Conservation (phyloP, 345 rosid species). For the Hypericum perforatum region DNA sequence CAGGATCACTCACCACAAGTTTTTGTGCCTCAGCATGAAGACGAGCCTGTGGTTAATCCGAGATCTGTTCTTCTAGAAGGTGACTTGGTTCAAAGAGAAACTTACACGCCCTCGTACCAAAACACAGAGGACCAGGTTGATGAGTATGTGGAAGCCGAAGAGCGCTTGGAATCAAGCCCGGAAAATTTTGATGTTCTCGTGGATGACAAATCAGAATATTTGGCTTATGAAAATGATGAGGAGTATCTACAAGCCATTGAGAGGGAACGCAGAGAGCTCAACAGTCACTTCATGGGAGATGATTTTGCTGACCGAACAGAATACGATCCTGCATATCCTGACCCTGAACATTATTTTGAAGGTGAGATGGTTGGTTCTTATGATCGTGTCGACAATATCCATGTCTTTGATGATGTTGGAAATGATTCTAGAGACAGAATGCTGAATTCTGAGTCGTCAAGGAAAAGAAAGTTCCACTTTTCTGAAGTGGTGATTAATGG, state of each 20-base stretch:
- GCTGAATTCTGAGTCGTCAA: constrained; percentile 16
- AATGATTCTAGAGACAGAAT: constrained; percentile 18
- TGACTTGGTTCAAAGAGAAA: neutral
- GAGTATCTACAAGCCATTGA: constrained; percentile 19
- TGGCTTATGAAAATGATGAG: constrained; percentile 17
- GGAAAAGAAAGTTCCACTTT: constrained; percentile 24
- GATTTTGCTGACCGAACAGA: constrained; percentile 24
- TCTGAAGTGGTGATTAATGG: constrained; percentile 6
- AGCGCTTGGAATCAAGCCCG: constrained; percentile 78
- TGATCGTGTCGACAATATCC: constrained; percentile 17
- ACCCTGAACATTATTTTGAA: constrained; percentile 15
- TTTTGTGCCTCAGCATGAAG: neutral
- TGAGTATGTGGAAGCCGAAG: constrained; percentile 52
- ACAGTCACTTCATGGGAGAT: constrained; percentile 17
- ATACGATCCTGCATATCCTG: constrained; percentile 19
- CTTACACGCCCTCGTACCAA: constrained; percentile 29
- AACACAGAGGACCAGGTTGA: constrained; percentile 41
- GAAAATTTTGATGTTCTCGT: constrained; percentile 89
- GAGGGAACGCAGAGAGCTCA: constrained; percentile 16
- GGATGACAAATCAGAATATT: constrained; percentile 30
- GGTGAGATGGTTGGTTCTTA: constrained; percentile 12
- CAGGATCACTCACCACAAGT: neutral
- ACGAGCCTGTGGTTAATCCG: constrained; percentile 10
- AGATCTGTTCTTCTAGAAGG: constrained; percentile 15
- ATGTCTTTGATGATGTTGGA: constrained; percentile 13